Evolutionary conservation across 2,329 filamentous ascomycete species (phyloP).

Genomic region (Hymenoscyphus repandus): DNA sequence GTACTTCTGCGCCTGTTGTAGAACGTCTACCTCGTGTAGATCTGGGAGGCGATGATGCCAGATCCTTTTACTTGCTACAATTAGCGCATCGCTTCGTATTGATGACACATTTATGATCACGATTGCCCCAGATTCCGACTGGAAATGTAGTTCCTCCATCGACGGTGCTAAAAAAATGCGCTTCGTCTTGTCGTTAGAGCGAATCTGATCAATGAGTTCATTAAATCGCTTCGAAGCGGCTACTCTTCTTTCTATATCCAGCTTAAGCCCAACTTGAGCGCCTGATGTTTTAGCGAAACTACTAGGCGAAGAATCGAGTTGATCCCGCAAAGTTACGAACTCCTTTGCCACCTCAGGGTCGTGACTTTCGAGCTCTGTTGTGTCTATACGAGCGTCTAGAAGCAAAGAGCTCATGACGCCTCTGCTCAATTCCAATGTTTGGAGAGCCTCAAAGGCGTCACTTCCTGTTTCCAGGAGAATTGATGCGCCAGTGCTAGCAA

Average conservation of each 20-base stretch:
- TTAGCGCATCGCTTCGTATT: neutral
- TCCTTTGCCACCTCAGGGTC: neutral
- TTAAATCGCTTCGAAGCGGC: neutral
- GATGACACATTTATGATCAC: neutral
- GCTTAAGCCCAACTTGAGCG: neutral
- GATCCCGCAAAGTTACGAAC: neutral
- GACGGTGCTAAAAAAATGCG: neutral
- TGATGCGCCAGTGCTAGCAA: neutral
- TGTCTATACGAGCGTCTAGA: neutral
- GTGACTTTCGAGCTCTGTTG: neutral
- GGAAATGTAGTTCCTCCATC: neutral
- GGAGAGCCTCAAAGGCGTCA: neutral
- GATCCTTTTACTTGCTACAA: neutral
- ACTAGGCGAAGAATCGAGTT: neutral
- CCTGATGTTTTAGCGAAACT: neutral
- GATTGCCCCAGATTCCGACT: neutral
- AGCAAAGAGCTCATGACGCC: neutral
- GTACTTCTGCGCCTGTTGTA: neutral
- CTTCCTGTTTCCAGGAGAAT: neutral
- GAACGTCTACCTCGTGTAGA: neutral
- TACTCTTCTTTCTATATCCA: neutral
- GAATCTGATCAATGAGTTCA: neutral
- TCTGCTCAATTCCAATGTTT: neutral
- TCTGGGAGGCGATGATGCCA: neutral
- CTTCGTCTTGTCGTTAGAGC: neutral